Percentiles rank a stretch among this genome's conserved stretches.
Conservation (phyloP, 2,329 filamentous ascomycete species). For the Cytospora schulzeri region DNA sequence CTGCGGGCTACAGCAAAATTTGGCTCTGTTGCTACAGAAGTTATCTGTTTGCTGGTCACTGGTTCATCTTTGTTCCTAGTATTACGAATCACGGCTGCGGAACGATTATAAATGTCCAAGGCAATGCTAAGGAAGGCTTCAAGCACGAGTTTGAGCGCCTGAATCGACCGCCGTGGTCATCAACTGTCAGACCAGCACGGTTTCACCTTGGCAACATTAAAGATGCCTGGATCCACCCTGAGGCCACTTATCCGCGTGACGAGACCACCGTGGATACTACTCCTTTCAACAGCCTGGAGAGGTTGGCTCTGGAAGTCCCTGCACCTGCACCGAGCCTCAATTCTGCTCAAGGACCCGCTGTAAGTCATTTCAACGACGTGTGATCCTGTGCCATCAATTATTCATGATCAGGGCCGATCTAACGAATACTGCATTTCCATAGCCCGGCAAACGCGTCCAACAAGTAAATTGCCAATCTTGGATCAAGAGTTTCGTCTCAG, state of each 20-base stretch:
- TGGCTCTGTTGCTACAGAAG: not conserved
- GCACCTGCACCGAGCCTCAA: not conserved
- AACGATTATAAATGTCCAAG: not conserved
- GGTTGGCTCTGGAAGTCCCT: not conserved
- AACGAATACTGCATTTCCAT: not conserved
- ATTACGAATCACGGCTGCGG: not conserved
- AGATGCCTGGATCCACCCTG: not conserved
- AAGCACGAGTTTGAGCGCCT: not conserved
- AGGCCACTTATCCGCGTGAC: not conserved
- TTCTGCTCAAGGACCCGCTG: not conserved
- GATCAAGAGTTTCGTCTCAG: not conserved
- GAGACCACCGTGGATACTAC: not conserved
- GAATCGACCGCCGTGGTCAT: not conserved
- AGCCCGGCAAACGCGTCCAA: not conserved
- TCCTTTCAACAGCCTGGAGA: not conserved
- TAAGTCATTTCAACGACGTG: not conserved
- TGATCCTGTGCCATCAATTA: not conserved
- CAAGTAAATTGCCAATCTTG: not conserved
- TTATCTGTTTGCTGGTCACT: not conserved
- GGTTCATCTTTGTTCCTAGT: not conserved
- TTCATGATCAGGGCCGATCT: not conserved
- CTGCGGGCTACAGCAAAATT: not conserved
- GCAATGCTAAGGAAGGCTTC: not conserved
- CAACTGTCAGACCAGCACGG: not conserved
- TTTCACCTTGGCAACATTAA: not conserved